phyloP scores from a whole-genome alignment of 2,329 filamentous ascomycete species.

The Neonectria faginata region DNA sequence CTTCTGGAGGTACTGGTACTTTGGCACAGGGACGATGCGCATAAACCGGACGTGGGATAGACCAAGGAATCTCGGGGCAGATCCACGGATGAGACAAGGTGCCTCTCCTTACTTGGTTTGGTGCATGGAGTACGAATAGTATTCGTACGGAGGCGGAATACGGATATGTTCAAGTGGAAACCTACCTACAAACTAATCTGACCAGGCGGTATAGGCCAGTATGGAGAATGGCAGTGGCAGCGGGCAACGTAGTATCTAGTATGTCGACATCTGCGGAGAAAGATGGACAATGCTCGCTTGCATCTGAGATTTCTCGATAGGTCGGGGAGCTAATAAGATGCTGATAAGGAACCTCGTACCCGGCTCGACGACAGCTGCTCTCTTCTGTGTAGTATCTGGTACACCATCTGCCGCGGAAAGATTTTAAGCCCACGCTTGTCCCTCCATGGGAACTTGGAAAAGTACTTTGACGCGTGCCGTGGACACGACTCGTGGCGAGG shows the following conservation, averaged over 20 bases:
- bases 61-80: conserved; percentile 10
- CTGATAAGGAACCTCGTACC: neutral
- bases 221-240: conserved; percentile 5
- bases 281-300: neutral
- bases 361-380: neutral
- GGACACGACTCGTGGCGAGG: conserved; percentile 2
- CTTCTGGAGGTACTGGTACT: conserved; percentile 15
- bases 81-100: conserved; percentile 18
- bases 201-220: neutral
- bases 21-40: conserved; percentile 4
- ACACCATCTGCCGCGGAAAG: neutral
- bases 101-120: neutral
- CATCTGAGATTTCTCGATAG: conserved; percentile 6
- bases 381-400: neutral
- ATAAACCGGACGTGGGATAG: conserved; percentile 11
- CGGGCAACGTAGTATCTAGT: neutral
- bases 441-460: conserved; percentile 5
- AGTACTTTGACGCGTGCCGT: conserved; percentile 8
- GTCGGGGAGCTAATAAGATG: neutral
- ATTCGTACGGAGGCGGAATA: neutral
- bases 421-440: conserved; percentile 15
- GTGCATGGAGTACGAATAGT: neutral
- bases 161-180: neutral
- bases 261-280: conserved; percentile 3
- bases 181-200: neutral